Evolutionary conservation across 1,284 basidiomycete genomes (phyloP).

Genomic region (Ustilago vetiveriae): DNA sequence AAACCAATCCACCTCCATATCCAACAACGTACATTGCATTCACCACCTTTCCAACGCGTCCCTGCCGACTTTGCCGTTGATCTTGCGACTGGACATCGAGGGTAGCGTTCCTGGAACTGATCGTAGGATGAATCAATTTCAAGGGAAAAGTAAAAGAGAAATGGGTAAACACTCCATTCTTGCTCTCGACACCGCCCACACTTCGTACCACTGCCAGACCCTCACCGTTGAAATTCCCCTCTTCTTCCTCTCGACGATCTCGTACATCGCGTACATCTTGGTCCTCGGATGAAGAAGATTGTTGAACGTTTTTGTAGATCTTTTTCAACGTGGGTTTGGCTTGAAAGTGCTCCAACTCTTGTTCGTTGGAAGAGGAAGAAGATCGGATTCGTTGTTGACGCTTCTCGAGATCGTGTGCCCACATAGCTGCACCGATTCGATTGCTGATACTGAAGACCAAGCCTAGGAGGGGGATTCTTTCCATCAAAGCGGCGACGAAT

Average conservation of each 20-base stretch:
- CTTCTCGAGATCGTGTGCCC: conserved; percentile 66
- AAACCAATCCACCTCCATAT: conserved; percentile 93
- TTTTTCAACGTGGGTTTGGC: conserved; percentile 36
- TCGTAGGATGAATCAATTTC: conserved; percentile 81
- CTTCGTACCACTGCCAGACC: conserved; percentile 40
- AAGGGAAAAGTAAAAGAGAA: conserved; percentile 86
- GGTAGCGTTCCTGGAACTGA: conserved; percentile 67
- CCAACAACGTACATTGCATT: conserved; percentile 82
- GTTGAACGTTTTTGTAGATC: conserved; percentile 32
- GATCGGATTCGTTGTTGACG: conserved; percentile 54
- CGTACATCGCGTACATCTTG: too few species aligned
- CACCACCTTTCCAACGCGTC: conserved; percentile 68
- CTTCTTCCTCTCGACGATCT: not conserved
- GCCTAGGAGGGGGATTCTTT: conserved; percentile 60
- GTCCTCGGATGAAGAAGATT: not conserved
- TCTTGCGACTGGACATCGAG: not conserved
- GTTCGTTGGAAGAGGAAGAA: not conserved
- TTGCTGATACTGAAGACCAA: conserved; percentile 62
- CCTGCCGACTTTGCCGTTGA: too few species aligned
- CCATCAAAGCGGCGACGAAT: conserved; percentile 57
- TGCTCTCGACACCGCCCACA: not conserved
- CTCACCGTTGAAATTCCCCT: conserved; percentile 32
- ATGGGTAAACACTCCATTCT: conserved; percentile 73
- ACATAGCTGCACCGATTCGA: conserved; percentile 66
- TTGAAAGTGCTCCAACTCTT: conserved; percentile 18